These are phyloP conservation scores for Echinochloa phyllopogon DNA, from an alignment of 176 grass and related monocot genomes.

Conservation along the genomic window DNA sequence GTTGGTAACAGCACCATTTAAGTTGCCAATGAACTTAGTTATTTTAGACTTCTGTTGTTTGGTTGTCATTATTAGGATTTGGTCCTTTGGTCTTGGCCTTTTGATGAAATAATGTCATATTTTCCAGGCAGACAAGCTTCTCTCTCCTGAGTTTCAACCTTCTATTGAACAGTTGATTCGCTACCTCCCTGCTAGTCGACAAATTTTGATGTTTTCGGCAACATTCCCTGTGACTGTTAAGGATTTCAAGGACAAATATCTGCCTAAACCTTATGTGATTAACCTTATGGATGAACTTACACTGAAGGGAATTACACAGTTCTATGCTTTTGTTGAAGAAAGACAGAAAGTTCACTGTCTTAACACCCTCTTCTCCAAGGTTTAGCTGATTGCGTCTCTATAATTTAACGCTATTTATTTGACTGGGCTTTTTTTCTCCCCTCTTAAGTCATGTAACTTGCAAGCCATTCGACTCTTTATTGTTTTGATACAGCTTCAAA, in stretches of 20 bases:
- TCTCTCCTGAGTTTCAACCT: slow-evolving; percentile 91
- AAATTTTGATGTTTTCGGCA: slow-evolving; percentile 98
- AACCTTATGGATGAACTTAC: slow-evolving; percentile 99
- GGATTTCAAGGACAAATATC: slow-evolving; percentile 88
- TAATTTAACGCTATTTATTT: slow-evolving; percentile 24
- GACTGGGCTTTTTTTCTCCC: slow-evolving; percentile 27
- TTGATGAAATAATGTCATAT: slow-evolving; percentile 9
- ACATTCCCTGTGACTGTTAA: slow-evolving; percentile 97
- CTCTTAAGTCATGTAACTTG: slow-evolving; percentile 19
- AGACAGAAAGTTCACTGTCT: slow-evolving; percentile 98
- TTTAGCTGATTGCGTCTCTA: slow-evolving; percentile 41
- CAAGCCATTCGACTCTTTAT: slow-evolving; percentile 36
- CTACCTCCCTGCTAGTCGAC: slow-evolving; percentile 70
- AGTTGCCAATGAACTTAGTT: slow-evolving; percentile 14
- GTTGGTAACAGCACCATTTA: neutral
- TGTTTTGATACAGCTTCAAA: slow-evolving; percentile 80
- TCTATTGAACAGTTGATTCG: slow-evolving; percentile 76
- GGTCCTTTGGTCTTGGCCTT: slow-evolving; percentile 6
- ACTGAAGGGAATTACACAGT: slow-evolving; percentile 95
- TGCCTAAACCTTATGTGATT: slow-evolving; percentile 88
- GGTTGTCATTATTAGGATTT: slow-evolving; percentile 18
- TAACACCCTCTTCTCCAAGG: slow-evolving; percentile 97
- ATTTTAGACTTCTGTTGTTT: neutral
- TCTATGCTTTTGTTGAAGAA: slow-evolving; percentile 97
- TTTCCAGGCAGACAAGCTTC: slow-evolving; percentile 87